Evolutionary conservation across 768 basidiomycete genomes (phyloP).

Genomic region (Lactarius akahatsu): DNA sequence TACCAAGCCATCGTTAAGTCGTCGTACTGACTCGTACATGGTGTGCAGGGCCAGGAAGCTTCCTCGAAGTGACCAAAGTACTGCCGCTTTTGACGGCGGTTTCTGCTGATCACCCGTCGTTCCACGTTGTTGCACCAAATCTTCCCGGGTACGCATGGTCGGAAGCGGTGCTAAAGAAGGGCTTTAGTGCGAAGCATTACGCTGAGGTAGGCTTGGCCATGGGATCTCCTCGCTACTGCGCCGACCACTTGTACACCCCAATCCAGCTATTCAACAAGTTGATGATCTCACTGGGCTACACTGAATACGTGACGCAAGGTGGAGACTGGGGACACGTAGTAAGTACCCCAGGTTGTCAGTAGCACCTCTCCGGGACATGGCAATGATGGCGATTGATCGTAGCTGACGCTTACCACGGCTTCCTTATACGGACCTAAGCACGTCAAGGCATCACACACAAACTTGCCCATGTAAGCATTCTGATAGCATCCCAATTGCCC

Average conservation of each 20-base stretch:
- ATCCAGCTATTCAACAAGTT: conserved; percentile 8
- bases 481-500: too few species aligned
- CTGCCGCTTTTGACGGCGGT: too few species aligned
- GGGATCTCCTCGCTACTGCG: not conserved
- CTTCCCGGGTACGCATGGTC: conserved; percentile 32
- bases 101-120: too few species aligned
- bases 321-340: conserved; percentile 43
- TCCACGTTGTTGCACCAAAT: conserved; percentile 27
- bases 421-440: conserved; percentile 32
- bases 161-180: too few species aligned
- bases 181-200: conserved; percentile 16
- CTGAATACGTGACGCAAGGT: conserved; percentile 14
- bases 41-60: conserved; percentile 44
- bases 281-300: conserved; percentile 15
- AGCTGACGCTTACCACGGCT: conserved; percentile 35
- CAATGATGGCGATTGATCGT: conserved; percentile 31
- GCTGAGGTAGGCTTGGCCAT: conserved; percentile 27
- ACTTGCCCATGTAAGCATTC: conserved; percentile 33
- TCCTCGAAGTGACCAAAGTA: too few species aligned
- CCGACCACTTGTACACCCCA: conserved; percentile 24
- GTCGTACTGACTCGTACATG: not conserved
- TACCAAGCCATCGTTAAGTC: not conserved
- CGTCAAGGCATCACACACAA: conserved; percentile 38
- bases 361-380: not conserved
- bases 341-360: conserved; percentile 2